Base-by-base conservation (phyloP, 345 rosid genomes). In the Euclidium syriacum region DNA sequence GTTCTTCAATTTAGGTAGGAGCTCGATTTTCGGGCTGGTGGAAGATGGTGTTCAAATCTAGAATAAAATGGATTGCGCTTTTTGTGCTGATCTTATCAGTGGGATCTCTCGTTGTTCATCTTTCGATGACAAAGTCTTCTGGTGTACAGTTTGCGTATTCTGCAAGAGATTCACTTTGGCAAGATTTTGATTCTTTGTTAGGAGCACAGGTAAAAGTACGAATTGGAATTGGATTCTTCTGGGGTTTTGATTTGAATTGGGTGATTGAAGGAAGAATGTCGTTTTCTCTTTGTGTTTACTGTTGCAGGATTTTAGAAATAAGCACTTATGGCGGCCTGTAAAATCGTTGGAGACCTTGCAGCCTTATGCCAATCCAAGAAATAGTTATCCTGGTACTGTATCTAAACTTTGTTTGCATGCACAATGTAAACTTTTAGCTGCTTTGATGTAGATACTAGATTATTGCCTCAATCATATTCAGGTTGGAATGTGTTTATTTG, bases 301-400 rank as follows among this genome's bases (percentile, higher is more conserved):
- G 59, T 50, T 75, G 63, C 64, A 95, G 97, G 75, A 66, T 56
- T 32, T 58, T 73, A 73, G 79, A 48, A 83, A 72, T 79, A 83
- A 78, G 65, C 83, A 76, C 78, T 61, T 90, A 19, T 95, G 99
- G 99, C 89, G 94, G 3, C 65, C 67, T 75, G 84, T 90, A 25
- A 95, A 78, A 76, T 64, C 88, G 4, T 71, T 95, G 57, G 80
- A 67, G 72, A 69, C 94, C 12, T 80, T 95, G 79, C 88, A 86
- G 67, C 98, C 97, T 5, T 95, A 86, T 81, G 96, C 96, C 52
- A 90, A 88, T 71, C 89, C 97, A 30, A 85, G 97, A 78, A 80
- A 41, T 62, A 77, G 42, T 73, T 82, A 81, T 77, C 86, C 82
- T 58, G 95, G 99, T 94, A 86, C 10, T 64, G 1, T 64, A 3